Evolutionary conservation across 768 basidiomycete genomes (phyloP), one percentile per base, ranked within the genome.

Genomic region (Xerocomellus dryophilus): DNA sequence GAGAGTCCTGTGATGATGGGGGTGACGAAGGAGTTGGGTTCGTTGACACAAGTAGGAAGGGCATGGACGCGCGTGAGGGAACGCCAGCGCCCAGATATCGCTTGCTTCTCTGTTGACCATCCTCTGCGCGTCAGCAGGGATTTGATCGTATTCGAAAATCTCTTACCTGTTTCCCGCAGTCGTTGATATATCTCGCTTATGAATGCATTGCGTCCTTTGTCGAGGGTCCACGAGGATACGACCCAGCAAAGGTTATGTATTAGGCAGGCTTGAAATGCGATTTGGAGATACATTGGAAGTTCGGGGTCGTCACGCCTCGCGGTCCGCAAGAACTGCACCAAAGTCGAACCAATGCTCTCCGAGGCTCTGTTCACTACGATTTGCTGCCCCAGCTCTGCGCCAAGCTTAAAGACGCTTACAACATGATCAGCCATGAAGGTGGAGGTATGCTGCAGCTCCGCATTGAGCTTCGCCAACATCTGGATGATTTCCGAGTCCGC

Each of bases 261-360:
- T 1, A 59, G 40, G 43, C 27, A 53, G 7, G 50, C 46, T 40
- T 56, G 57, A 38, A 58, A 48, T 14, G 57, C 54, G n/a, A 58
- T 40, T 36, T 46, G 43, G 38, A 59, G 47, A 35, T 54, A 54
- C 35, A 57, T 29, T n/a, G 20, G 14, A 21, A 54, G 5, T 38
- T 47, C 38, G 12, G 4, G 12, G 31, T 57, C 25, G 14, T 55
- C 47, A 10, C 11, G 31, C 38, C 15, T 10, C 2, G 12, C 7
- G n/a, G 18, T 29, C 27, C n/a, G 20, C n/a, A 57, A 23, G 31
- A 23, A 29, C 23, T 20, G 21, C n/a, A 31, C 38, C 14, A 57
- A 34, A 15, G 20, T 40, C 4, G 41, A 42, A 3, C 49, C 49
- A 2, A 47, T 43, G 9, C 9, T 10, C 17, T 47, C 25, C 7